A percentile compares a stretch with the other conserved stretches of the same genome.
phyloP scores from a whole-genome alignment of 2,329 filamentous ascomycete genomes.

The Zymoseptoria tritici region DNA sequence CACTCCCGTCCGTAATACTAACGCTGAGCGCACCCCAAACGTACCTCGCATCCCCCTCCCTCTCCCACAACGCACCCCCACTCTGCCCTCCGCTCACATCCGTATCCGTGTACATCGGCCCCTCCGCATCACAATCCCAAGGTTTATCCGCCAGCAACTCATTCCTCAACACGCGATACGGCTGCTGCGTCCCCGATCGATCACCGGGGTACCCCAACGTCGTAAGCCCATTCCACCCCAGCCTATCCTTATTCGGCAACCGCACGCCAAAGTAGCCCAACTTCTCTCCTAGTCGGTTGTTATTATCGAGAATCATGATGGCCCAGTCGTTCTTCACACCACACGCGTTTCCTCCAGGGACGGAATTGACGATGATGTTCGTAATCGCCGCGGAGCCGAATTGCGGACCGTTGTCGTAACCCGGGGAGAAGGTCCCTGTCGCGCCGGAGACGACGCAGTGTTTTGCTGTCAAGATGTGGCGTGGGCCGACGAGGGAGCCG shows the following conservation, averaged over 20 bases:
- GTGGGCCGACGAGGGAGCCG: slow-evolving; percentile 5
- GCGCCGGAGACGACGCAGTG: slow-evolving; percentile 5
- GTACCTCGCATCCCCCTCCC: background rate
- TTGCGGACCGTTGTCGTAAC: slow-evolving; percentile 6
- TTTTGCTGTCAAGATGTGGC: slow-evolving; percentile 8
- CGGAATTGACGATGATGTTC: background rate
- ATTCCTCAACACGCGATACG: slow-evolving; percentile 8
- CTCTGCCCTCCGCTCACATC: slow-evolving; percentile 9
- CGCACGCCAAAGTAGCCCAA: slow-evolving; percentile 8
- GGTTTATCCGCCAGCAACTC: slow-evolving; percentile 1
- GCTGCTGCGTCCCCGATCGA: slow-evolving; percentile 4
- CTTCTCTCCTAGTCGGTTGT: slow-evolving; percentile 2
- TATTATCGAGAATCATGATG: slow-evolving; percentile 4
- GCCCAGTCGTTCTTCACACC: slow-evolving; percentile 11
- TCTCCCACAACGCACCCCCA: slow-evolving; percentile 9
- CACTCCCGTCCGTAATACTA: slow-evolving; percentile 4
- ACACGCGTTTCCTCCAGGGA: slow-evolving; percentile 4
- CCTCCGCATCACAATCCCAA: slow-evolving; percentile 8
- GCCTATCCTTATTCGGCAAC: background rate
- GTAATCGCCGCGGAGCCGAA: background rate
- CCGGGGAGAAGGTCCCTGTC: slow-evolving; percentile 5
- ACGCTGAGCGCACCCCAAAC: slow-evolving; percentile 9
- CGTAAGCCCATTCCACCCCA: slow-evolving; percentile 1
- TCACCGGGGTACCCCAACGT: slow-evolving; percentile 9
- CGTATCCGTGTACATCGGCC: slow-evolving; percentile 8